Base-by-base conservation (phyloP, 176 grass and related monocot genomes). In the Rhynchospora breviuscula region DNA sequence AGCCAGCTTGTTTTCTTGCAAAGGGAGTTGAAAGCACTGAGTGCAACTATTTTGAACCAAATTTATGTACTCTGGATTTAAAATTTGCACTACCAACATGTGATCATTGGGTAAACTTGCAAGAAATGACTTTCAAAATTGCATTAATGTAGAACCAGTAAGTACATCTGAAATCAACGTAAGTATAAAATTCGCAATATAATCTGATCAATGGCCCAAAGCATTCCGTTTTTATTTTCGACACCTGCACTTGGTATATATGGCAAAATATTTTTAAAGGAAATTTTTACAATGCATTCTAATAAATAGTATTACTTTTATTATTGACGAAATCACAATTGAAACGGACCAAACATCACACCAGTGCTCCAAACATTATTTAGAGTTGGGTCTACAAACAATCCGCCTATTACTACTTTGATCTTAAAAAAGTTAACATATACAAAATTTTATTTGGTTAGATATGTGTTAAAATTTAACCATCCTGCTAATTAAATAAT, bases 131-230 rank as follows among this genome's bases (percentile, higher is more conserved):
- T 44, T 68, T 7, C 13, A 49, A 43, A 68, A n/a, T 82, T 29
- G 53, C 0, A 66, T 18, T 64, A 82, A 54, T 25, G 51, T 78
- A 78, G 31, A 76, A 22, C 47, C 40, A 60, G 66, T 45, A 76
- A 76, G 83, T 85, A 44, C 83, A 85, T 84, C 83, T 60, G 35
- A 85, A 85, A 72, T 7, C 64, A 63, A n/a, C 33, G 8, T 12
- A 33, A 19, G 63, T 48, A 21, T 44, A 15, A n/a, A 78, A 0
- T 56, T 78, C 22, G 35, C 5, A 78, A 57, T 29, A 53, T 29
- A 53, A 3, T 75, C 0, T 25, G 31, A 56, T 52, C 21, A 56
- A 54, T 77, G 49, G 23, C 6, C 12, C 13, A 77, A 18, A 31
- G 66, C 35, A 67, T 35, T 75, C 10, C 22, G 1, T 14, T 75